A percentile compares a stretch with the other conserved stretches of the same genome.
Conservation (phyloP, 2,329 filamentous ascomycete species). For the Fusarium nygamai region DNA sequence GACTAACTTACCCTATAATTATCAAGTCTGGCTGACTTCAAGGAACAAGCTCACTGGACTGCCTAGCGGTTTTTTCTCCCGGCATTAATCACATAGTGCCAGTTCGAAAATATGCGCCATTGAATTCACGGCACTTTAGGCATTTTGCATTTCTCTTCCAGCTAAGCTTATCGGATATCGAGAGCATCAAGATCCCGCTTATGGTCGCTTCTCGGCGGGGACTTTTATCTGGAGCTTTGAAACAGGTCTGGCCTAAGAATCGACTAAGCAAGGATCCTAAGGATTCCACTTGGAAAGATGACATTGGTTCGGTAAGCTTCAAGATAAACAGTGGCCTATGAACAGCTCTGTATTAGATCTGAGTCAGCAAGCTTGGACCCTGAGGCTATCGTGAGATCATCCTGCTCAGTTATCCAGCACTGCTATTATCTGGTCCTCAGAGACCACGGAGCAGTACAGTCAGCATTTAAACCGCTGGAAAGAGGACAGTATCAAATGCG, state of each 20-base stretch:
- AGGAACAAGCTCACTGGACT: too few relatives aligned
- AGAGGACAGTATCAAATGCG: background rate
- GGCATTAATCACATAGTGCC: too few relatives aligned
- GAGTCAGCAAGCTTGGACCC: background rate
- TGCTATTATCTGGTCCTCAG: fast-evolving
- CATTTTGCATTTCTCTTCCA: background rate
- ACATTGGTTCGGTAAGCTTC: background rate
- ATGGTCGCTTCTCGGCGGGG: background rate
- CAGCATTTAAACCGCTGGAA: fast-evolving
- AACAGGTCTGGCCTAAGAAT: background rate
- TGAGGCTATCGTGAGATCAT: background rate
- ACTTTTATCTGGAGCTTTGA: too few relatives aligned
- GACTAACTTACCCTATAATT: too few relatives aligned
- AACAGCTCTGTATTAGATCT: fast-evolving
- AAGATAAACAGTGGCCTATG: background rate
- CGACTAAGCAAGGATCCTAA: background rate
- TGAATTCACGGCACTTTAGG: fast-evolving
- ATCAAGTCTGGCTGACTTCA: too few relatives aligned
- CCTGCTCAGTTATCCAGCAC: fast-evolving
- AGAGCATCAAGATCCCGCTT: background rate
- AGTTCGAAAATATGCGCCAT: too few relatives aligned
- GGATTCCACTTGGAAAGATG: background rate
- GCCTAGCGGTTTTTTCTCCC: too few relatives aligned
- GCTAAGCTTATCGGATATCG: background rate
- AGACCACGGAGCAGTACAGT: background rate